A percentile compares a stretch with the other conserved stretches of the same genome.
Conservation (phyloP, 306 rosid genomes). For the Castanea sativa region DNA sequence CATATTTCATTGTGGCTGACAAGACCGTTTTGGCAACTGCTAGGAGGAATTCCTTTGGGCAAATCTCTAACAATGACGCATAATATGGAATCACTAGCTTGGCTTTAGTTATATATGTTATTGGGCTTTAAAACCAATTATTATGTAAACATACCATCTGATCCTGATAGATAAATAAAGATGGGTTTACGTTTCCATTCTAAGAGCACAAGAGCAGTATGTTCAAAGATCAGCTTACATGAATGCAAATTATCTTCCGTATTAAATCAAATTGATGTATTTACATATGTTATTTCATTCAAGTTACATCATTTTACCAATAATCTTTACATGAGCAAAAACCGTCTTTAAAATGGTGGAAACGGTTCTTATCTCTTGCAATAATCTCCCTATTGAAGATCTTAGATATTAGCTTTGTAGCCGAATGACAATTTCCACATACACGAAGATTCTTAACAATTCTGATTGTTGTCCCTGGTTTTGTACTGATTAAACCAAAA, state of each 20-base stretch:
- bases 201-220: constrained; percentile 4
- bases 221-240: constrained; percentile 2
- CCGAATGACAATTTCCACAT: constrained; percentile 76
- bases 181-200: constrained; percentile 11
- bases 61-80: constrained; percentile 35
- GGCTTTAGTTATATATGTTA: not conserved
- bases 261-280: not conserved
- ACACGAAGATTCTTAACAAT: constrained; percentile 88
- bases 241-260: constrained; percentile 9
- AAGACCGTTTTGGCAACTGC: constrained; percentile 94
- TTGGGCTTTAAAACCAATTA: not conserved
- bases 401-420: constrained; percentile 76
- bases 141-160: constrained; percentile 19
- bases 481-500: constrained; percentile 78
- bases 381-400: constrained; percentile 73
- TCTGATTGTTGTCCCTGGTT: constrained; percentile 67
- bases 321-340: constrained; percentile 72
- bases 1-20: constrained; percentile 97
- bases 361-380: constrained; percentile 82
- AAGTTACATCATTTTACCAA: constrained; percentile 38
- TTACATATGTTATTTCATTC: not conserved
- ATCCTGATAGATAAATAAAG: constrained; percentile 19
- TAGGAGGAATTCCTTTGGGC: constrained; percentile 83
- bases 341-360: constrained; percentile 83
- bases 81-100: constrained; percentile 18